phyloP scores from a whole-genome alignment of 2,329 filamentous ascomycete species.

The Metarhizium sp. region DNA sequence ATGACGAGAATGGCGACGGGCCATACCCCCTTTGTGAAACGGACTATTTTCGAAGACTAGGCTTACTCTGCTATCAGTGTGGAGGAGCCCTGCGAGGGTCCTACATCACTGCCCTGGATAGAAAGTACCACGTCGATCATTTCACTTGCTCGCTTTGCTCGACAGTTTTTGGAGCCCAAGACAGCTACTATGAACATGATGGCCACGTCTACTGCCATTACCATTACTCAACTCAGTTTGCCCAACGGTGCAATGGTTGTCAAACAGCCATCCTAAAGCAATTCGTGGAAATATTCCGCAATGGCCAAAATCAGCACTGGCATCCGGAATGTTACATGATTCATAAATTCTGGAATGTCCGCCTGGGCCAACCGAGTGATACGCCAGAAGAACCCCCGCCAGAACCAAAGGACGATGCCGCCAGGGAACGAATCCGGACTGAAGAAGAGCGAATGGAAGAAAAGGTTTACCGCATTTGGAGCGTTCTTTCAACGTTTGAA shows the following conservation, averaged over 20 bases:
- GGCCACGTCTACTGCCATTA: constrained; percentile 96
- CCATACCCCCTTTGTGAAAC: constrained; percentile 97
- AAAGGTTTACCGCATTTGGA: constrained; percentile 98
- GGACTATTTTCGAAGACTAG: constrained; percentile 90
- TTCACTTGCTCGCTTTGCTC: constrained; percentile 97
- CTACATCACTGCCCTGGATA: constrained; percentile 94
- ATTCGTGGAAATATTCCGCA: constrained; percentile 97
- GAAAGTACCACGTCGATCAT: constrained; percentile 98
- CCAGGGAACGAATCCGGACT: constrained; percentile 66
- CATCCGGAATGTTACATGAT: constrained; percentile 99
- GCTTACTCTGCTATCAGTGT: constrained; percentile 84
- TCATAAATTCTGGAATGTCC: constrained; percentile 99
- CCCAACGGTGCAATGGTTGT: constrained; percentile 91
- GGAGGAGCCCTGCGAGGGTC: constrained; percentile 88
- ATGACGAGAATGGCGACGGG: constrained; percentile 73
- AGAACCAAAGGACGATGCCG: constrained; percentile 42
- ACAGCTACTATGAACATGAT: constrained; percentile 98
- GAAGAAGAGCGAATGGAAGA: constrained; percentile 94
- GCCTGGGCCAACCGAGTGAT: constrained; percentile 57
- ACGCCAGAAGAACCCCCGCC: constrained; percentile 30
- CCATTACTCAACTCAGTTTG: constrained; percentile 96
- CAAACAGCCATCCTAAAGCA: constrained; percentile 97
- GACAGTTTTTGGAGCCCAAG: constrained; percentile 94
- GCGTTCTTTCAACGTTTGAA: constrained; percentile 91
- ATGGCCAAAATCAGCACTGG: constrained; percentile 98